Percentiles rank a stretch among this genome's conserved stretches.
Evolutionary conservation across 176 grass and related monocot species (phyloP).

Genomic region (Urochloa ruziziensis): DNA sequence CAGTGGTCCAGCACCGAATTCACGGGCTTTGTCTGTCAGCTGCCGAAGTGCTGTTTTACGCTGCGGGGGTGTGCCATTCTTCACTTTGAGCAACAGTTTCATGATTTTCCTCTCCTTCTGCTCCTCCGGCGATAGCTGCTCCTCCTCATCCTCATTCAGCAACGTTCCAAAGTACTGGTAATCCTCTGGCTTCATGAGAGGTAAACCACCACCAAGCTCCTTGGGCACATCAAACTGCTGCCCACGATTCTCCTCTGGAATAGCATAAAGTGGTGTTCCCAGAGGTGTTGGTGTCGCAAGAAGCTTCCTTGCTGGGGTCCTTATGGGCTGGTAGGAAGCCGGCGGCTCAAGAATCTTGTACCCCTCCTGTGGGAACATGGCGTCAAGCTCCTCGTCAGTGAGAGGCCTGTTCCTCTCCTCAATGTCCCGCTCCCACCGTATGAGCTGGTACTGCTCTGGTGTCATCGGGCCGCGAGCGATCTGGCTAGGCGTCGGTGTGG

Average conservation of each 20-base stretch:
- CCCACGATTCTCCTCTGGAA: conserved; percentile 92
- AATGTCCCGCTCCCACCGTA: conserved; percentile 93
- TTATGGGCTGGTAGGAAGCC: conserved; percentile 78
- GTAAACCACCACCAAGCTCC: conserved; percentile 69
- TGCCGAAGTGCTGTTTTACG: conserved; percentile 89
- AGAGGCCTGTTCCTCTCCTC: conserved; percentile 94
- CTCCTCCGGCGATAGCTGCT: conserved; percentile 82
- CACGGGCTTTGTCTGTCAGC: conserved; percentile 88
- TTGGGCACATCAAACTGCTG: conserved; percentile 96
- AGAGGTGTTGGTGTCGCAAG: conserved; percentile 87
- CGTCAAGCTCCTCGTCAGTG: conserved; percentile 90
- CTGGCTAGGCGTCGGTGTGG: conserved; percentile 65
- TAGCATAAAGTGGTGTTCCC: conserved; percentile 73
- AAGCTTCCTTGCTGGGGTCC: conserved; percentile 93
- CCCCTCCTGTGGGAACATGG: conserved; percentile 82
- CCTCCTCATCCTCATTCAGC: conserved; percentile 91
- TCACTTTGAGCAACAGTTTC: conserved; percentile 87
- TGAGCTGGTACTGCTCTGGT: conserved; percentile 81
- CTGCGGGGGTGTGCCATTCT: conserved; percentile 87
- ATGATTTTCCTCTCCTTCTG: conserved; percentile 97
- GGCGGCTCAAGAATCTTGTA: conserved; percentile 94
- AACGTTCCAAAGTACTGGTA: conserved; percentile 93
- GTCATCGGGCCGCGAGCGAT: conserved; percentile 73
- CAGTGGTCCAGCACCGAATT: conserved; percentile 82
- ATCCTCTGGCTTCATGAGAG: conserved; percentile 94